These are phyloP conservation scores for Diaporthe caulivora DNA, from an alignment of 2,329 filamentous ascomycete species.

Conservation along the genomic window DNA sequence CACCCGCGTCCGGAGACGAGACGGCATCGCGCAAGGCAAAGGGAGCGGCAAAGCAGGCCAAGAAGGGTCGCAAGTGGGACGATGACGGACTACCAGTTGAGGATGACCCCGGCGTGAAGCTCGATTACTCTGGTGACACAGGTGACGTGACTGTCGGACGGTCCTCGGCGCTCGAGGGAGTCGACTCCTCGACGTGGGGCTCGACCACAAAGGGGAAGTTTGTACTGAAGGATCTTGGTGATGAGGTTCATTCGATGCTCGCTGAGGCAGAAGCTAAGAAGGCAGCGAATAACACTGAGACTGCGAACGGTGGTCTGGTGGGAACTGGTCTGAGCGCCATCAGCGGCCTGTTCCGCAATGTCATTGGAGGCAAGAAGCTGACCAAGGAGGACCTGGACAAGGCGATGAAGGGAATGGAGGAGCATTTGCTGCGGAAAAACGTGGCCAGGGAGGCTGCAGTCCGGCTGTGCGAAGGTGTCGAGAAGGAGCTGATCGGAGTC, in stretches of 20 bases:
- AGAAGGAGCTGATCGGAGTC: slow-evolving; percentile 88
- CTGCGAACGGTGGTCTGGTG: slow-evolving; percentile 73
- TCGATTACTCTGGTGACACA: slow-evolving; percentile 89
- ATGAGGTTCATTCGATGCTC: slow-evolving; percentile 92
- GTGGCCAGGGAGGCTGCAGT: slow-evolving; percentile 94
- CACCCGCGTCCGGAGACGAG: slow-evolving; percentile 88
- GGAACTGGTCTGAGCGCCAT: slow-evolving; percentile 86
- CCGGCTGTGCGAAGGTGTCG: slow-evolving; percentile 90
- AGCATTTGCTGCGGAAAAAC: slow-evolving; percentile 94
- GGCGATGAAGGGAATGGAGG: slow-evolving; percentile 95
- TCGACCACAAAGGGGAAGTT: slow-evolving; percentile 92
- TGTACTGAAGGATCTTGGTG: slow-evolving; percentile 90
- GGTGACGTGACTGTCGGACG: slow-evolving; percentile 63
- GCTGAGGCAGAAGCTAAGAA: slow-evolving; percentile 80
- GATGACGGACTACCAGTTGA: slow-evolving; percentile 90
- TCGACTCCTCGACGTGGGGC: slow-evolving; percentile 87
- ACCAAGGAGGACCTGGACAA: slow-evolving; percentile 91
- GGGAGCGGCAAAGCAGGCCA: slow-evolving; percentile 67
- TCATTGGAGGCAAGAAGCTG: slow-evolving; percentile 93
- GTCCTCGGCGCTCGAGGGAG: slow-evolving; percentile 75
- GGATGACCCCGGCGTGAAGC: slow-evolving; percentile 80
- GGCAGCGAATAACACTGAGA: slow-evolving; percentile 56
- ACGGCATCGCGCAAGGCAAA: slow-evolving; percentile 70
- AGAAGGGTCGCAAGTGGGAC: slow-evolving; percentile 94
- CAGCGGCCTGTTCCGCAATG: slow-evolving; percentile 90